A percentile compares a stretch with the other conserved stretches of the same genome.
Conservation (phyloP, 2,329 filamentous ascomycete species). For the Westerdykella sp. region DNA sequence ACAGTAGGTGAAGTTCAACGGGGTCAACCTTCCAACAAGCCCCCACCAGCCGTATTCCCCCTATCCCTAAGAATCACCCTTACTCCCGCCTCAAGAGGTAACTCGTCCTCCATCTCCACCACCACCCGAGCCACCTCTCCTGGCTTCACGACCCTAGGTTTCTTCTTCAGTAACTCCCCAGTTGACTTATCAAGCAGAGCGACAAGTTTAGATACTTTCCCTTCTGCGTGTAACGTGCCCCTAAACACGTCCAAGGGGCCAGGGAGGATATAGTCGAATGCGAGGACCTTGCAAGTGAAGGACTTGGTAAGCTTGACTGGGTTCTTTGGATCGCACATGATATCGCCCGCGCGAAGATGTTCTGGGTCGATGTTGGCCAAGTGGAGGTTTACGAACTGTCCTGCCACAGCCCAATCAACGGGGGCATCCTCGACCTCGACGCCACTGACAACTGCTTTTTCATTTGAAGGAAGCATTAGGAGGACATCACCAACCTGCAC, state of each 20-base stretch:
- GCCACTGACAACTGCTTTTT: conserved; percentile 74
- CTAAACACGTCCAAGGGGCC: conserved; percentile 86
- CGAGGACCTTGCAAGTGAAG: conserved; percentile 78
- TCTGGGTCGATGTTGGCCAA: conserved; percentile 77
- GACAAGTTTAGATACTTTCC: conserved; percentile 64
- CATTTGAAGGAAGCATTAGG: conserved; percentile 71
- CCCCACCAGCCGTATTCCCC: conserved; percentile 82
- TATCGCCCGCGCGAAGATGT: conserved; percentile 72
- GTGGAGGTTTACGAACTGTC: conserved; percentile 81
- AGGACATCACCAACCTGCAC: conserved; percentile 79
- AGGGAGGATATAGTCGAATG: conserved; percentile 83
- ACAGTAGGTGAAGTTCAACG: no score
- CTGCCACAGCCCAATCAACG: conserved; percentile 85
- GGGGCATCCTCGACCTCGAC: conserved; percentile 68
- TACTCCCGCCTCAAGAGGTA: conserved; percentile 74
- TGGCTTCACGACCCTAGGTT: conserved; percentile 75
- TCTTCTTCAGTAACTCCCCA: conserved; percentile 72
- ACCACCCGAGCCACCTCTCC: conserved; percentile 69
- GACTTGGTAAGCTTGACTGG: conserved; percentile 65
- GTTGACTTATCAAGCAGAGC: conserved; percentile 73
- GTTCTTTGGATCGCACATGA: conserved; percentile 65
- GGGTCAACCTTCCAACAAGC: conserved; percentile 58
- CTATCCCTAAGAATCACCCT: conserved; percentile 74
- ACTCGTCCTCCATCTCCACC: conserved; percentile 65
- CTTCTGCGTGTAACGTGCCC: conserved; percentile 73